Conservation (phyloP, 1,139 yeast genomes). For the Magnusiomyces sp. region DNA sequence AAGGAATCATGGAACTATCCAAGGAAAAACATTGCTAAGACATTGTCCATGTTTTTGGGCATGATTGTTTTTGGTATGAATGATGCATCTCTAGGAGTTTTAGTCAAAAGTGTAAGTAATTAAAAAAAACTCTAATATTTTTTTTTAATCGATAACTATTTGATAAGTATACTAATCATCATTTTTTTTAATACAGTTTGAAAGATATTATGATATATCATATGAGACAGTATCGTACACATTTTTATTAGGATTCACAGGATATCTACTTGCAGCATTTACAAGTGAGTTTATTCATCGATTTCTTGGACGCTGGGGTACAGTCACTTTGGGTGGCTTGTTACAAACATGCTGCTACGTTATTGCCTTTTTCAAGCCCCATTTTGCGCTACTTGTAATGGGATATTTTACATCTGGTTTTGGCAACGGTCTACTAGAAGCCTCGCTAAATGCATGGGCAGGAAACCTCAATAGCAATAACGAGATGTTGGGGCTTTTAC, state of each 20-base stretch:
- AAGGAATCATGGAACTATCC: constrained; percentile 10
- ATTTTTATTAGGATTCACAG: constrained; percentile 28
- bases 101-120: constrained; percentile 19
- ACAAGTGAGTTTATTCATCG: constrained; percentile 32
- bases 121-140: neutral
- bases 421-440: constrained; percentile 48
- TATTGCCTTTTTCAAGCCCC: constrained; percentile 36
- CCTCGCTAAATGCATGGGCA: constrained; percentile 50
- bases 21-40: constrained; percentile 8
- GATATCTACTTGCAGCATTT: constrained; percentile 34
- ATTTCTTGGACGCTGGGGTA: constrained; percentile 38
- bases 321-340: constrained; percentile 34
- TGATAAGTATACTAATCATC: neutral
- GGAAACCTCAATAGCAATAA: constrained; percentile 43
- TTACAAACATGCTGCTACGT: constrained; percentile 35
- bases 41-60: constrained; percentile 22
- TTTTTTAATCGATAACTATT: neutral
- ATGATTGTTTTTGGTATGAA: constrained; percentile 28
- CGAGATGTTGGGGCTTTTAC: constrained; percentile 44
- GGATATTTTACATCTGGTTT: constrained; percentile 53
- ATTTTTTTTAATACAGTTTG: constrained; percentile 19
- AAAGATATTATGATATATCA: constrained; percentile 22
- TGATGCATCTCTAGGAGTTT: constrained; percentile 25
- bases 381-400: constrained; percentile 36
- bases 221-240: constrained; percentile 25